Evolutionary conservation across 1,284 basidiomycete genomes (phyloP), one percentile per base, ranked within the genome.

Genomic region (Marasmius tenuissimus): DNA sequence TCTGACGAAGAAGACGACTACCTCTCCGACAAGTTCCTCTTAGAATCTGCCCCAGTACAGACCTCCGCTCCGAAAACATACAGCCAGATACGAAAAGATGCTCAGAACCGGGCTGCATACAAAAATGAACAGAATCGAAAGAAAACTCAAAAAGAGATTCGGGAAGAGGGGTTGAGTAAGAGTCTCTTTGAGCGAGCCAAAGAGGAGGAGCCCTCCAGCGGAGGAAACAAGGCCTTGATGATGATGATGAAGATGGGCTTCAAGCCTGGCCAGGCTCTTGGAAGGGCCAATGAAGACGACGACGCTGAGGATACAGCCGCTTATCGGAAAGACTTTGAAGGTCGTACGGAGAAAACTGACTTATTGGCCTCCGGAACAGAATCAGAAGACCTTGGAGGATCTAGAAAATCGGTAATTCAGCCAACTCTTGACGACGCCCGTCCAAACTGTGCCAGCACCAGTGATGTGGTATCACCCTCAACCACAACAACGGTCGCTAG

Each of bases 241-340:
- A 93, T 94, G 80, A 94, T 94, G 92, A 85, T 91, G 82, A 93
- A 90, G 77, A 93, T 93, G 92, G 92, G 92, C 1, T 93, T 92
- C 76, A 88, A 89, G 76, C 86, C 89, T 2, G 92, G 92, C 12
- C 85, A 92, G 72, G 78, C 90, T 2, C 80, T 94, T 40, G 92
- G 92, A 4, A 79, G 73, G 67, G 67, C 71, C 20, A 71, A 75
- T 9, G 70, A 77, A 39, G 69, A 64, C 9, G 58, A 69, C 3
- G 69, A 69, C 49, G 14, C 61, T 38, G 27, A 62, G 20, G 49
- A 27, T 27, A 27, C 27, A 27, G 27, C 27, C 27, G 27, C 27
- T 27, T 27, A 2, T 27, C 27, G 27, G 27, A 27, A 27, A 4
- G 27, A 27, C 27, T 27, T 27, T 2, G 27, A 27, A 27, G 27